A percentile compares a stretch with the other conserved stretches of the same genome.
Evolutionary conservation across 202 grass and related monocot genomes (phyloP).

Genomic region (Thinopyrum obtusiflorum): DNA sequence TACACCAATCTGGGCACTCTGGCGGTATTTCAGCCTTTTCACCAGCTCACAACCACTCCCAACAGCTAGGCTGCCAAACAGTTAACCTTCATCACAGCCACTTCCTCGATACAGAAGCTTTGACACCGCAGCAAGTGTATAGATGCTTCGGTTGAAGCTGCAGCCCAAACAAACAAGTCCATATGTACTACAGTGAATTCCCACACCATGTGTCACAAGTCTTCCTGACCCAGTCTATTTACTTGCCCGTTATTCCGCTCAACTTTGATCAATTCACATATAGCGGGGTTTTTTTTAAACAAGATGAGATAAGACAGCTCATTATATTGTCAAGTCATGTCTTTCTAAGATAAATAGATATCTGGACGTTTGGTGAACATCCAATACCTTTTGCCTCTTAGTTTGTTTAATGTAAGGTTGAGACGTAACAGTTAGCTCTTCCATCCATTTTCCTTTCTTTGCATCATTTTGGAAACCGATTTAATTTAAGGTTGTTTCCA

Average conservation of each 20-base stretch:
- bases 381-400: neutral
- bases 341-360: neutral
- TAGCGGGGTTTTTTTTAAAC: neutral
- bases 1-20: no score
- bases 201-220: neutral
- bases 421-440: neutral
- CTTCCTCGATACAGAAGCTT: no score
- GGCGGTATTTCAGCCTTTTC: no score
- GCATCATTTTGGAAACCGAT: neutral
- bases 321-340: neutral
- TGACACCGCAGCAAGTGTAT: no score
- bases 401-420: neutral
- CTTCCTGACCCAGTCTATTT: neutral
- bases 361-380: neutral
- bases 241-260: neutral
- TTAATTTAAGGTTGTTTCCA: neutral
- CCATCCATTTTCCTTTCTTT: neutral
- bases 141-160: no score
- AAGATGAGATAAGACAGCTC: neutral
- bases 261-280: neutral
- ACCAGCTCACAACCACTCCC: no score
- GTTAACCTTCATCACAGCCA: no score
- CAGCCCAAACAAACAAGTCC: no score
- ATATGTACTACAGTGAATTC: neutral
- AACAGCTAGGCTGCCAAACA: no score